Conservation (phyloP, 306 rosid species). For the Lablab purpureus region DNA sequence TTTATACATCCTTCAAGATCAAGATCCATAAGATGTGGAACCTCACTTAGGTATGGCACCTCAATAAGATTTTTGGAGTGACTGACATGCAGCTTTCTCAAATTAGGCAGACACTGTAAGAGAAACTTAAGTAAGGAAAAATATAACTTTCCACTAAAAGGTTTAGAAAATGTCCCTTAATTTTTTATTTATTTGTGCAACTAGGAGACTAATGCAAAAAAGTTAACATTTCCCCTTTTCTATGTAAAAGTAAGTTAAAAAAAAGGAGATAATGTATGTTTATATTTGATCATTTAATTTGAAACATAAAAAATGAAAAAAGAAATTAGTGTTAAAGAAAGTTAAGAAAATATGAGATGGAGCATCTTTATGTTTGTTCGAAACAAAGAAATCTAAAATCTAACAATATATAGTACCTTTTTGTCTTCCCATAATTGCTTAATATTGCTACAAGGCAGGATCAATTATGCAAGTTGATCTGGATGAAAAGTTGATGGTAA, state of each 20-base stretch:
- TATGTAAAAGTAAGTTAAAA: neutral
- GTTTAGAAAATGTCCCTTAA: neutral
- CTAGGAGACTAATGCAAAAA: neutral
- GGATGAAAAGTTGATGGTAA: constrained; percentile 25
- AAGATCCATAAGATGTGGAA: neutral
- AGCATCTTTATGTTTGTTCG: neutral
- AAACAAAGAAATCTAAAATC: neutral
- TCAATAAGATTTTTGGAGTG: constrained; percentile 11
- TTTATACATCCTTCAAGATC: neutral
- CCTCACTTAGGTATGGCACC: neutral
- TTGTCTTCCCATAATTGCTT: constrained; percentile 21
- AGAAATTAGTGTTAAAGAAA: neutral
- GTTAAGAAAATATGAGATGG: neutral
- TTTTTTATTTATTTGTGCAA: neutral
- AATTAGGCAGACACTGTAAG: neutral
- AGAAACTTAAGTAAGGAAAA: neutral
- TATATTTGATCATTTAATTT: neutral
- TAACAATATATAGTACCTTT: neutral
- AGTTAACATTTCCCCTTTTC: neutral
- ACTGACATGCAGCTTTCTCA: neutral
- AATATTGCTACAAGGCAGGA: neutral
- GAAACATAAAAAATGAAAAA: neutral
- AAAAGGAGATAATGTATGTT: neutral
- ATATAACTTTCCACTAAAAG: neutral
- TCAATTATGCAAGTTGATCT: neutral